Conservation (phyloP, 2,329 filamentous ascomycete species). For the Ophiostoma sp. region DNA sequence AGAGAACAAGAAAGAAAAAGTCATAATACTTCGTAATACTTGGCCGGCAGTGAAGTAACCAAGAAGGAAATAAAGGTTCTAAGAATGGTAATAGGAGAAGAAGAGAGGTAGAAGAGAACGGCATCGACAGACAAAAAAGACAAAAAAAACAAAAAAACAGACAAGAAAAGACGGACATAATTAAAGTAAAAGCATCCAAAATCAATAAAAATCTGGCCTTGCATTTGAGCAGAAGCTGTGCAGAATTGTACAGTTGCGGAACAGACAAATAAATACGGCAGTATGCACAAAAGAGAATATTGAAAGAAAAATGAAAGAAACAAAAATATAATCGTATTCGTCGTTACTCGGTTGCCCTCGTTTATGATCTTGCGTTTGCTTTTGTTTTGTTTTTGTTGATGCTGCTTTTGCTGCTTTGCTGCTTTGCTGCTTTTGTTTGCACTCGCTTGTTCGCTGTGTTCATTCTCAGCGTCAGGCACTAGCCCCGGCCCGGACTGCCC, state of each 20-base stretch:
- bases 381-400: not conserved
- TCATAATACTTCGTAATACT: not conserved
- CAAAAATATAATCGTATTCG: not conserved
- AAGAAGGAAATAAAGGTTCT: not conserved
- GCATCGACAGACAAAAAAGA: not conserved
- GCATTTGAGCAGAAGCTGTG: not conserved
- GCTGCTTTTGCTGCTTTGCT: not conserved
- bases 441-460: not conserved
- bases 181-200: not conserved
- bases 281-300: not conserved
- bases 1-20: not conserved
- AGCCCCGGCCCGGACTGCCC: not conserved
- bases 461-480: not conserved
- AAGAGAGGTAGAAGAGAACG: not conserved
- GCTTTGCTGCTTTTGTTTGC: not conserved
- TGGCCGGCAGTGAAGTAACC: not conserved
- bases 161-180: too few relatives aligned
- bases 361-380: slow-evolving; percentile 6
- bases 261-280: not conserved
- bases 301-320: not conserved
- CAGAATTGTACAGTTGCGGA: not conserved
- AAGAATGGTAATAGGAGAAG: too few relatives aligned
- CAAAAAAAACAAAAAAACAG: not conserved
- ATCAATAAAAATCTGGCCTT: not conserved
- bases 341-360: slow-evolving; percentile 23